Evolutionary conservation across 257 asterid genomes (phyloP).

Genomic region (Voacanga thouarsii): DNA sequence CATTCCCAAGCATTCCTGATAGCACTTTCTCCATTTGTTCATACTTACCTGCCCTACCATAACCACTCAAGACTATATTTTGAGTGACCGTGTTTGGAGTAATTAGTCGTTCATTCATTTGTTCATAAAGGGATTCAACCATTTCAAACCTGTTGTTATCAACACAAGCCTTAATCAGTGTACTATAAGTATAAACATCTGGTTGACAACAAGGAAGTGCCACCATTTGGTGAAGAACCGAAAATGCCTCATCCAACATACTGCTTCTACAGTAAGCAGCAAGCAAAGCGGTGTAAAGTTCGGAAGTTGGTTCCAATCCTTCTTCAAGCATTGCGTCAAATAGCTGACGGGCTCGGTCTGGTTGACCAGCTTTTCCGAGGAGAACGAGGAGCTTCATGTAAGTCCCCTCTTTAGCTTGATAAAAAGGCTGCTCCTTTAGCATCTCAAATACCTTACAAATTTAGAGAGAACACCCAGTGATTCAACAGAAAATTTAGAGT

Average conservation of each 20-base stretch:
- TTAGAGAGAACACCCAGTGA: background rate
- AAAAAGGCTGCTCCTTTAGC: slow-evolving; percentile 73
- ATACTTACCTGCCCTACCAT: slow-evolving; percentile 75
- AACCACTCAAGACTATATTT: slow-evolving; percentile 77
- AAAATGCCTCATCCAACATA: slow-evolving; percentile 62
- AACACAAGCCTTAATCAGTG: slow-evolving; percentile 76
- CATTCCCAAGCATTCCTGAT: slow-evolving; percentile 58
- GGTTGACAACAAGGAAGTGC: slow-evolving; percentile 76
- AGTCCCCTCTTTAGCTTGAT: slow-evolving; percentile 87
- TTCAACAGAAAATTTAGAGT: background rate
- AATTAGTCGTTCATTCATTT: slow-evolving; percentile 59
- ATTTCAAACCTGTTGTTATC: slow-evolving; percentile 64
- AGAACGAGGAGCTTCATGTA: slow-evolving; percentile 85
- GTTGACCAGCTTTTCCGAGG: slow-evolving; percentile 84
- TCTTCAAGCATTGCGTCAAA: slow-evolving; percentile 75
- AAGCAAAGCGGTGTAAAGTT: slow-evolving; percentile 76
- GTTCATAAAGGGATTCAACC: slow-evolving; percentile 62
- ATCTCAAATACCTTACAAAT: slow-evolving; percentile 68
- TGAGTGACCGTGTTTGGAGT: slow-evolving; percentile 90
- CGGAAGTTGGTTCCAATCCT: slow-evolving; percentile 70
- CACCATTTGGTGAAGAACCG: slow-evolving; percentile 62
- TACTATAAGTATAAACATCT: slow-evolving; percentile 78
- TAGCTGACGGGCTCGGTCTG: slow-evolving; percentile 66
- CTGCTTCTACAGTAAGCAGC: slow-evolving; percentile 75
- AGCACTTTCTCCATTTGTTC: slow-evolving; percentile 86